phyloP scores from a whole-genome alignment of 306 rosid genomes.

The Hylodesmum podocarpum region DNA sequence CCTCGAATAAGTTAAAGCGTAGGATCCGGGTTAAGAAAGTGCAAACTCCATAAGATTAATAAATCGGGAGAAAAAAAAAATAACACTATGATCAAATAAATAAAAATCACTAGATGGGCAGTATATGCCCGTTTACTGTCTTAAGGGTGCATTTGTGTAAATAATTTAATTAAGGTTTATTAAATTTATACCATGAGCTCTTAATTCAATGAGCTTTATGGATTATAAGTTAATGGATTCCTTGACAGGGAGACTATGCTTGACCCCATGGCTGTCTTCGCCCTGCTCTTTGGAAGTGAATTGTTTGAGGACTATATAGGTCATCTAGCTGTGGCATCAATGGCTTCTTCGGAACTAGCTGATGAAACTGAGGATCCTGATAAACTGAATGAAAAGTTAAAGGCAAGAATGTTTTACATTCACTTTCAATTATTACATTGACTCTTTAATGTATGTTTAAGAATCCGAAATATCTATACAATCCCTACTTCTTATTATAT shows the following conservation, averaged over 20 bases:
- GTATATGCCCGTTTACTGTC: background rate
- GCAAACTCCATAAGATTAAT: background rate
- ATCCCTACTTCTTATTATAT: background rate
- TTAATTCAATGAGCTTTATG: background rate
- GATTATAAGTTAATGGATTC: background rate
- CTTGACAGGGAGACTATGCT: slow-evolving; percentile 81
- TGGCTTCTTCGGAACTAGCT: slow-evolving; percentile 78
- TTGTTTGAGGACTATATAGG: slow-evolving; percentile 90
- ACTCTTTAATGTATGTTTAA: background rate
- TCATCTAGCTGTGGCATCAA: slow-evolving; percentile 87
- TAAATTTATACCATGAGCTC: no score
- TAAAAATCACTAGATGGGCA: background rate
- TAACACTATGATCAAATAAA: background rate
- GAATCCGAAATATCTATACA: background rate
- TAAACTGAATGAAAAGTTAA: slow-evolving; percentile 70
- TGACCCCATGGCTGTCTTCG: slow-evolving; percentile 87
- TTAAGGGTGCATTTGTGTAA: background rate
- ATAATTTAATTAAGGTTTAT: background rate
- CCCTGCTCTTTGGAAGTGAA: slow-evolving; percentile 90
- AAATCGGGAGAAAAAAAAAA: background rate
- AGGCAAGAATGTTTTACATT: slow-evolving; percentile 58
- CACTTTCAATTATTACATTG: background rate
- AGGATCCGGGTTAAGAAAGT: background rate
- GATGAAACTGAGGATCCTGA: slow-evolving; percentile 64
- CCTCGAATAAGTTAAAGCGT: background rate